Conservation (phyloP, 1,139 yeast genomes). For the Taphrina confusa region DNA sequence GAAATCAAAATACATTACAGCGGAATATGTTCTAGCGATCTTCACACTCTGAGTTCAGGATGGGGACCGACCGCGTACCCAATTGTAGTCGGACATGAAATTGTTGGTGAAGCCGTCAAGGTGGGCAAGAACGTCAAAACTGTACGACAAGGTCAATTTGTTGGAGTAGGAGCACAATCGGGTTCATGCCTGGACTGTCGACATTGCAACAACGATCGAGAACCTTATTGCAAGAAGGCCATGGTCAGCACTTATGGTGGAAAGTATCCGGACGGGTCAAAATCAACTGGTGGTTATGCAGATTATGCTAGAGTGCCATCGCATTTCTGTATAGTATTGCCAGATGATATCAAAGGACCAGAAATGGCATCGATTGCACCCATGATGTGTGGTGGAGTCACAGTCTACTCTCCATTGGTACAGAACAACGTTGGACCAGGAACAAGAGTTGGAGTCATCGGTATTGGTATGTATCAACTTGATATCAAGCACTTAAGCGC, state of each 20-base stretch:
- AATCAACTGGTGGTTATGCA: constrained; percentile 62
- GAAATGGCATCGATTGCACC: constrained; percentile 48
- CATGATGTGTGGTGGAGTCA: constrained; percentile 67
- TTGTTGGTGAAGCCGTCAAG: constrained; percentile 57
- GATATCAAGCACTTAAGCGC: too few species aligned
- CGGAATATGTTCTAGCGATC: constrained; percentile 65
- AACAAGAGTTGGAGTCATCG: constrained; percentile 55
- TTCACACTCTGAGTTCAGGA: constrained; percentile 52
- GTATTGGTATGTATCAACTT: constrained; percentile 43
- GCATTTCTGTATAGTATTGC: constrained; percentile 58
- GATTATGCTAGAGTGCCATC: constrained; percentile 59
- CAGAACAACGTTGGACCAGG: constrained; percentile 56
- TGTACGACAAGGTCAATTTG: constrained; percentile 58
- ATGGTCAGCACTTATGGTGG: constrained; percentile 50
- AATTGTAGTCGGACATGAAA: constrained; percentile 56
- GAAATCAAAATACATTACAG: constrained; percentile 40
- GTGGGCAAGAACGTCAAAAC: constrained; percentile 54
- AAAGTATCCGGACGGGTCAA: constrained; percentile 41
- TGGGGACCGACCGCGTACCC: constrained; percentile 48
- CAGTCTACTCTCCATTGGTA: constrained; percentile 60
- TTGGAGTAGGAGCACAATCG: constrained; percentile 62
- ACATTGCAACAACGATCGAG: constrained; percentile 53
- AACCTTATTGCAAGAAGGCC: constrained; percentile 53
- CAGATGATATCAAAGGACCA: constrained; percentile 57
- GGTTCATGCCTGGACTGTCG: constrained; percentile 55